Evolutionary conservation across 1,284 basidiomycete genomes (phyloP), one percentile per base, ranked within the genome.

Genomic region (Lignosus rhinocerotis): DNA sequence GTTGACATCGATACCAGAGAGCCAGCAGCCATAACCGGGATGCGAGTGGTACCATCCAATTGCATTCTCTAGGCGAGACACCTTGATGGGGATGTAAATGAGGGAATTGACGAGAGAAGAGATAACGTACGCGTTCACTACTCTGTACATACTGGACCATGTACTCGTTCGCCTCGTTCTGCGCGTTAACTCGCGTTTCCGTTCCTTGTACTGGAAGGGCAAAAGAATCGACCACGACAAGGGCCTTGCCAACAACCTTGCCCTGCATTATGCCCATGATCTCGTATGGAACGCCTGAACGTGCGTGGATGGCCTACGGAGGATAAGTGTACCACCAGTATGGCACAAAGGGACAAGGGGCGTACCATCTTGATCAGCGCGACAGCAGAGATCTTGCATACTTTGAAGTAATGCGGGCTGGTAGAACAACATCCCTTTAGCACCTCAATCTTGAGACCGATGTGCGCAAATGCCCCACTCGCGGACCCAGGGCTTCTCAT

Each of bases 231-330:
- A 97, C 90, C 66, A 99, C 87, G 57, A 98, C 92, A 56, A 98
- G 84, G 0, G 93, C 85, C 59, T 85, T 84, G 8, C 90, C 93
- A 44, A 95, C 82, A 25, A 98, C 89, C 76, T 97, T 97, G 50
- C 96, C 96, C 75, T 98, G 94, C 96, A 99, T 98, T 45, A 98
- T 81, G 9, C 97, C 97, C 97, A 99, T 99, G 70, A 99, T 97
- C 78, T 99, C 96, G 77, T 98, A 94, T 55, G 92, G 90, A 2
- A 97, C 96, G 51, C 96, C 97, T 6, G 96, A 98, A 47, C 96
- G 87, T 39, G 97, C 96, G 74, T 99, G 96, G 69, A 97, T 98
- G 56, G 96, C 94, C 94, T 96, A 48, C 34, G 34, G 25, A 6
- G 43, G 21, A 25, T 51, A 33, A 56, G 48, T 32, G 53, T 38